Conservation (phyloP, 306 rosid species). For the Dryas octopetala region DNA sequence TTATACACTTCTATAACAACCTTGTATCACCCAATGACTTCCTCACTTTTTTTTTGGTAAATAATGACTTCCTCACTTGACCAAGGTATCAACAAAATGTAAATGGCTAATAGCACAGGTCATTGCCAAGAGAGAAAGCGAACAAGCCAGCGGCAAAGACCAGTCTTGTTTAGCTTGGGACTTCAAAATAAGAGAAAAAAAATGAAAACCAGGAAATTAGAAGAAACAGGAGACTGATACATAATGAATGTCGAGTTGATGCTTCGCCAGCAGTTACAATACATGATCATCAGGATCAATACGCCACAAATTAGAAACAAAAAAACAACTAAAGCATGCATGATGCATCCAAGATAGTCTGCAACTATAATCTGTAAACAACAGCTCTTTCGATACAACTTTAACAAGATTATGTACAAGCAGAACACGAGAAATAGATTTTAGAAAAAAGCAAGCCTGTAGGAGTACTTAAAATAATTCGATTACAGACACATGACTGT, state of each 20-base stretch:
- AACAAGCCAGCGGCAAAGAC: not conserved
- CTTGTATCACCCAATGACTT: not conserved
- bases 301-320: not conserved
- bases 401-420: constrained; percentile 25
- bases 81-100: not conserved
- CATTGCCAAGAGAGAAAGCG: not conserved
- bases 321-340: not conserved
- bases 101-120: not conserved
- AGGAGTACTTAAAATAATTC: not conserved
- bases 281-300: not conserved
- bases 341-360: constrained; percentile 14
- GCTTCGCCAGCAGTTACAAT: not conserved
- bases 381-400: constrained; percentile 2
- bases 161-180: not conserved
- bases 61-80: not conserved
- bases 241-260: not conserved
- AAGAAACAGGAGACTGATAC: not conserved
- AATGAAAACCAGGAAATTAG: not conserved
- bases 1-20: not conserved
- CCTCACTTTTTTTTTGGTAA: not conserved
- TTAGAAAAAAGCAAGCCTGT: not conserved
- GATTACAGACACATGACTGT: constrained; percentile 19
- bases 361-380: constrained; percentile 15
- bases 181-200: not conserved
- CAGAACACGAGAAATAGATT: not conserved